A percentile compares a stretch with the other conserved stretches of the same genome.
Evolutionary conservation across 495 filamentous ascomycete genomes (phyloP).

Genomic region (Pseudomonodictys pantanalensis): DNA sequence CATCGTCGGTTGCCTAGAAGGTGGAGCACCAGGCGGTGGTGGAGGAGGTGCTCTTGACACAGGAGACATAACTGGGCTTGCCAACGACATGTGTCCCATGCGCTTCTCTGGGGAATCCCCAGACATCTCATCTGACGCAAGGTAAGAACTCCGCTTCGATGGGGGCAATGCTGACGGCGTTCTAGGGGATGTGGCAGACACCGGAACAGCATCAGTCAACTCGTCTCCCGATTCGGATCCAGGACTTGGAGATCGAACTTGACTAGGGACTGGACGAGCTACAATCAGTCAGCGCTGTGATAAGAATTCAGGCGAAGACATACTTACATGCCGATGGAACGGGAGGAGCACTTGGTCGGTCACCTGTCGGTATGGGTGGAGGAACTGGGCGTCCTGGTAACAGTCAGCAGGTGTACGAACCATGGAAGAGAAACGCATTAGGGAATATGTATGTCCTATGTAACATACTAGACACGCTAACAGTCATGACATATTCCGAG

Average conservation of each 20-base stretch:
- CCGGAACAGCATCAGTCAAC: slow-evolving; percentile 44
- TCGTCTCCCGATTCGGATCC: slow-evolving; percentile 95
- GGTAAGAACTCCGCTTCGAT: slow-evolving; percentile 37
- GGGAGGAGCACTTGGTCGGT: slow-evolving; percentile 54
- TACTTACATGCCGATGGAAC: slow-evolving; percentile 38
- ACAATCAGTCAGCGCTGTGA: background rate
- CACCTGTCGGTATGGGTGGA: slow-evolving; percentile 48
- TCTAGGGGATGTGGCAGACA: slow-evolving; percentile 31
- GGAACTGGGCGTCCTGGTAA: slow-evolving; percentile 48
- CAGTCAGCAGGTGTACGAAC: slow-evolving; percentile 14
- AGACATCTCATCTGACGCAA: slow-evolving; percentile 41
- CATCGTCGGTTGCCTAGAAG: slow-evolving; percentile 60
- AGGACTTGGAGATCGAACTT: slow-evolving; percentile 61
- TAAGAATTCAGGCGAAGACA: background rate
- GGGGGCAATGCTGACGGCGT: slow-evolving; percentile 25
- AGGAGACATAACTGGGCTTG: slow-evolving; percentile 44
- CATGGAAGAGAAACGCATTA: background rate
- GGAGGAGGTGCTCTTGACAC: slow-evolving; percentile 69
- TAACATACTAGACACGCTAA: slow-evolving; percentile 30
- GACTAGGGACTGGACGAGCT: slow-evolving; percentile 51
- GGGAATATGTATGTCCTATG: background rate
- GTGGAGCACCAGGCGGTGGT: slow-evolving; percentile 54
- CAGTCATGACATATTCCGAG: slow-evolving; percentile 32
- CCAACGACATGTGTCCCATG: slow-evolving; percentile 46
- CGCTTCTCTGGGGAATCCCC: slow-evolving; percentile 53